Evolutionary conservation across 805 yeast species (phyloP), one percentile per base, ranked within the genome.

Genomic region (Metschnikowia cerradonensis): DNA sequence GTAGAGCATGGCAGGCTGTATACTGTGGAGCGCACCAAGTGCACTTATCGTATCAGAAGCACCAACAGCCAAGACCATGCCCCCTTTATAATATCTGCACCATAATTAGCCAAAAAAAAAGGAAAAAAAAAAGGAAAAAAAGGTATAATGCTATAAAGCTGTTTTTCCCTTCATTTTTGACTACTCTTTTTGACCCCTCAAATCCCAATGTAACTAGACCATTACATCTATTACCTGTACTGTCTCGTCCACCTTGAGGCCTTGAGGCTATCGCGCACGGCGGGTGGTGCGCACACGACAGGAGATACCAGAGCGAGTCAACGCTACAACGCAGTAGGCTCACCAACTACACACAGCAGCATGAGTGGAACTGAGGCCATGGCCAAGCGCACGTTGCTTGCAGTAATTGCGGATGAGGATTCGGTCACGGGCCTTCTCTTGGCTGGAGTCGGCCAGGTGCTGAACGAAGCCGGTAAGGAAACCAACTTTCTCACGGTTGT

Each of bases 401-500:
- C 97, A 11, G 96, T 91, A 37, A 90, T 94, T 63, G 99, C 97
- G 15, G 99, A 94, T 64, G 99, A 94, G 72, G 98, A 94, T 65
- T 87, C 98, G 20, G 91, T 94, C 53, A 94, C 99, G 1, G 99
- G 99, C 3, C 81, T 94, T 77, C 76, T 94, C 34, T 78, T 94
- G 52, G 99, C 99, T 1, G 99, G 99, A 30, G 83, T 89, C 52
- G 99, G 99, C 23, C 96, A 92, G 64, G 84, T 90, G 19, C 77
- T 80, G 30, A 72, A 71, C 53, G 84, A 80, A 54, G 70, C 76
- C 23, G 82, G 82, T 17, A 80, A 79, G 61, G 84, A 80, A 58
- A 84, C 89, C 73, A 94, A 94, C 76, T 94, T 94, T 69, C 80
- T 85, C 47, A 88, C 85, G 31, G 92, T 87, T 47, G 60, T 71